A percentile compares a stretch with the other conserved stretches of the same genome.
Evolutionary conservation across 768 basidiomycete genomes (phyloP).

Genomic region (Mycena olivaceomarginata): DNA sequence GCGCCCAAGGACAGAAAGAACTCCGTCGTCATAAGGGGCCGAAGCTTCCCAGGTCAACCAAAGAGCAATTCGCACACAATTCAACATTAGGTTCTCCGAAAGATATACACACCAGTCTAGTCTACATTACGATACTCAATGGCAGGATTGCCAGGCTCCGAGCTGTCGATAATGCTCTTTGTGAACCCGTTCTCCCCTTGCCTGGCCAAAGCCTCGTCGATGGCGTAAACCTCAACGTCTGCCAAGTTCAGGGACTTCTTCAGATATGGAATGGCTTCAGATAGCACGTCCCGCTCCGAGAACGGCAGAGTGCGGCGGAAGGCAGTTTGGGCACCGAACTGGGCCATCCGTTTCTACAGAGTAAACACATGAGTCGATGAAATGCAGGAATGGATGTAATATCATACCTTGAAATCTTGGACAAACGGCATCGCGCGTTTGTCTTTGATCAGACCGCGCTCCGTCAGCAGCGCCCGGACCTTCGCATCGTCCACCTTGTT

Average conservation of each 20-base stretch:
- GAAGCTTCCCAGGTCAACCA: too few relatives aligned
- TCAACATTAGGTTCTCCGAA: too few relatives aligned
- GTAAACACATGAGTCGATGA: constrained; percentile 15
- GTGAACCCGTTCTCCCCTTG: constrained; percentile 76
- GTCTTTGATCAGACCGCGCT: constrained; percentile 93
- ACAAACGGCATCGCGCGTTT: constrained; percentile 98
- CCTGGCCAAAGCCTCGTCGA: constrained; percentile 79
- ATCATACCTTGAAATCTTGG: constrained; percentile 90
- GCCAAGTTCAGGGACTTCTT: constrained; percentile 83
- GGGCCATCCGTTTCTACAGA: constrained; percentile 85
- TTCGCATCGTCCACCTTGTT: constrained; percentile 89
- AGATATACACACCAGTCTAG: too few relatives aligned
- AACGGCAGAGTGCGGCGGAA: constrained; percentile 91
- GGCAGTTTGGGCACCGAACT: constrained; percentile 84
- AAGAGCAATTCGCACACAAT: too few relatives aligned
- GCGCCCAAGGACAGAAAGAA: too few relatives aligned
- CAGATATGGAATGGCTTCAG: constrained; percentile 86
- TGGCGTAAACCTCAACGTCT: constrained; percentile 82
- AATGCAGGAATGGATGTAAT: not conserved
- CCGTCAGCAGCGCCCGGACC: constrained; percentile 79
- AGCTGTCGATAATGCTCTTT: constrained; percentile 83
- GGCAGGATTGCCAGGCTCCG: constrained; percentile 91
- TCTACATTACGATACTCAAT: constrained; percentile 87
- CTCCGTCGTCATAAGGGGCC: too few relatives aligned
- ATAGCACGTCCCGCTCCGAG: constrained; percentile 85